A percentile compares a stretch with the other conserved stretches of the same genome.
These are phyloP conservation scores for Juncus effusus DNA, from an alignment of 176 grass and related monocot species.

Conservation along the genomic window DNA sequence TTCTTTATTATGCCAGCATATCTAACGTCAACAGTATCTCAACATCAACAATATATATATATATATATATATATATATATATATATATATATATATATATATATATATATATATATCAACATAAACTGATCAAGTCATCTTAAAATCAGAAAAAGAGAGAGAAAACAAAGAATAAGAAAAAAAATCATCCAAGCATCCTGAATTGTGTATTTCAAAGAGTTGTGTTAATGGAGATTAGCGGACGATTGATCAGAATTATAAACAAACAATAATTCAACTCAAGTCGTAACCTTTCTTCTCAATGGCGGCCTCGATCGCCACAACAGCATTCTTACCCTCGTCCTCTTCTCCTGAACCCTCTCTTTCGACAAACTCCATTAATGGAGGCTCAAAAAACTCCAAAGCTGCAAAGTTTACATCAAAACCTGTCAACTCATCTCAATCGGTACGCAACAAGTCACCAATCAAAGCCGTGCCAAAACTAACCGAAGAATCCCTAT, in stretches of 20 bases:
- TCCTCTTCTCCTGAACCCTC: conserved; percentile 41
- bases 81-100: too few species aligned
- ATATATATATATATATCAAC: too few species aligned
- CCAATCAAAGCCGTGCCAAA: conserved; percentile 61
- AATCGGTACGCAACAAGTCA: conserved; percentile 43
- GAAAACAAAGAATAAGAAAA: neutral
- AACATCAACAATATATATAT: too few species aligned
- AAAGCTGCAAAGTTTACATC: conserved; percentile 27
- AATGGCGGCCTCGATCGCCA: conserved; percentile 68
- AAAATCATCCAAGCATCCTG: neutral
- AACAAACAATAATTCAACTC: neutral
- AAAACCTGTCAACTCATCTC: conserved; percentile 36
- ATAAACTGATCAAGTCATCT: too few species aligned
- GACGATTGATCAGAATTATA: neutral
- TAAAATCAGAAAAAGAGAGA: neutral
- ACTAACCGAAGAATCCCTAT: neutral
- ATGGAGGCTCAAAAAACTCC: too few species aligned
- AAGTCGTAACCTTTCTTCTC: neutral
- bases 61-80: too few species aligned
- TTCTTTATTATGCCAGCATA: too few species aligned
- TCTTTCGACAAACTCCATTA: neutral
- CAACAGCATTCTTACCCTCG: conserved; percentile 42
- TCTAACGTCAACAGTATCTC: too few species aligned
- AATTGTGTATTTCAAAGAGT: neutral
- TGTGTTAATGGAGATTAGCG: conserved; percentile 1